Percentiles rank a stretch among this genome's conserved stretches.
Conservation (phyloP, 805 yeast species). For the Myxozyma udenii region DNA sequence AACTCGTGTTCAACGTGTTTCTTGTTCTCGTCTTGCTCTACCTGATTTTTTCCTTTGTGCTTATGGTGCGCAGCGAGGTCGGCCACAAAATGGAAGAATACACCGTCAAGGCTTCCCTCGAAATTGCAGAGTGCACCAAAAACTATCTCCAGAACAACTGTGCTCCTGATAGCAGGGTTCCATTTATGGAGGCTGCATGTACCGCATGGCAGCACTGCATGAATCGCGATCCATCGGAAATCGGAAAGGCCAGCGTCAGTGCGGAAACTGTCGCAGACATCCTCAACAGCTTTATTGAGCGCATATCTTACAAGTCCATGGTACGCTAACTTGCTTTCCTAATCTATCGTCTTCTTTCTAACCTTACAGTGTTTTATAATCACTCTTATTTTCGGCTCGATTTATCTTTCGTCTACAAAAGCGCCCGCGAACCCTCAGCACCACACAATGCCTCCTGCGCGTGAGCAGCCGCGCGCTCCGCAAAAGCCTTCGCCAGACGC, state of each 20-base stretch:
- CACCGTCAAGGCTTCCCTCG: constrained; percentile 56
- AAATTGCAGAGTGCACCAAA: constrained; percentile 64
- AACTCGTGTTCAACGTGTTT: constrained; percentile 55
- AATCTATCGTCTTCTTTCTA: not conserved
- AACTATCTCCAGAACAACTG: constrained; percentile 74
- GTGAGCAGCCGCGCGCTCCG: constrained; percentile 4
- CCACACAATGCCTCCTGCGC: not conserved
- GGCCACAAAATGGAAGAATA: constrained; percentile 63
- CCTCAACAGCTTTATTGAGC: constrained; percentile 67
- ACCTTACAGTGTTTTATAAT: constrained; percentile 39
- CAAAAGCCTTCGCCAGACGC: constrained; percentile 1
- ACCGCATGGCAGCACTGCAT: constrained; percentile 76
- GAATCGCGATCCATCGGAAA: constrained; percentile 66
- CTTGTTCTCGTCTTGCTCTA: constrained; percentile 53
- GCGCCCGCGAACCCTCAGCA: constrained; percentile 9
- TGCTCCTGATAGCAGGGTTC: constrained; percentile 58
- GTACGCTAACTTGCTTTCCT: constrained; percentile 2
- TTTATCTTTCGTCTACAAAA: constrained; percentile 43
- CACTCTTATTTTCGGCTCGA: constrained; percentile 49
- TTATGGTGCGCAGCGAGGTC: constrained; percentile 65
- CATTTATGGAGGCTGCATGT: constrained; percentile 70
- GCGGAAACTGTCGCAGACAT: constrained; percentile 84
- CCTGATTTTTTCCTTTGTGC: constrained; percentile 50
- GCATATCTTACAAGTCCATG: constrained; percentile 68
- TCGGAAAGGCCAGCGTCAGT: constrained; percentile 67